Conservation (phyloP, 768 basidiomycete species). For the Lanmaoa pseudosensibilis region DNA sequence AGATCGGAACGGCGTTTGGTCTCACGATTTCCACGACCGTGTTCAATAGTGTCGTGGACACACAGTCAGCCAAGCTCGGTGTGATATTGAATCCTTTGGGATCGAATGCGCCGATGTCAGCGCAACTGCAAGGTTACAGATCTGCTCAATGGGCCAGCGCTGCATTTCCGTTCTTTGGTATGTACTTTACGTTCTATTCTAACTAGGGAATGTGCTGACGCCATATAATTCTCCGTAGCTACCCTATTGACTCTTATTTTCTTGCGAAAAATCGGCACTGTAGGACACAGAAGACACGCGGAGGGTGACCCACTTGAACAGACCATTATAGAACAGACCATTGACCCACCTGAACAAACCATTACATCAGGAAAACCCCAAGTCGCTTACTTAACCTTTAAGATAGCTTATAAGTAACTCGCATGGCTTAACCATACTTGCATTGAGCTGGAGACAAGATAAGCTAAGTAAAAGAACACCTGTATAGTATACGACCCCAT, state of each 20-base stretch:
- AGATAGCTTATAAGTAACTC: no score
- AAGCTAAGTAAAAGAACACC: no score
- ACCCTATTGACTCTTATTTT: constrained; percentile 36
- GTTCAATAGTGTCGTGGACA: constrained; percentile 51
- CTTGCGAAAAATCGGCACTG: constrained; percentile 41
- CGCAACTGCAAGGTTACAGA: constrained; percentile 54
- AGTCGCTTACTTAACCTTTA: no score
- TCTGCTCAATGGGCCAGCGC: constrained; percentile 68
- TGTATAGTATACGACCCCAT: no score
- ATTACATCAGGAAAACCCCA: no score
- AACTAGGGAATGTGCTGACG: neutral
- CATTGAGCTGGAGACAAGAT: no score
- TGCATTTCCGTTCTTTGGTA: constrained; percentile 62
- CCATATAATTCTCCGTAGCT: constrained; percentile 15
- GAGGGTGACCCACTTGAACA: constrained; percentile 21
- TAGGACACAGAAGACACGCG: constrained; percentile 30
- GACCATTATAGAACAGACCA: constrained; percentile 22
- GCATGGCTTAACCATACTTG: no score
- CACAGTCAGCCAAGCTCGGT: constrained; percentile 33
- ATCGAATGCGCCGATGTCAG: constrained; percentile 33
- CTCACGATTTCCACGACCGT: constrained; percentile 73
- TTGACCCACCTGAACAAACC: constrained; percentile 24
- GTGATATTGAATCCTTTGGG: constrained; percentile 30
- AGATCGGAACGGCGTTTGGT: constrained; percentile 71
- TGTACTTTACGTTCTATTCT: neutral